Evolutionary conservation across 805 yeast genomes (phyloP).

Genomic region (Saturnispora hagleri): DNA sequence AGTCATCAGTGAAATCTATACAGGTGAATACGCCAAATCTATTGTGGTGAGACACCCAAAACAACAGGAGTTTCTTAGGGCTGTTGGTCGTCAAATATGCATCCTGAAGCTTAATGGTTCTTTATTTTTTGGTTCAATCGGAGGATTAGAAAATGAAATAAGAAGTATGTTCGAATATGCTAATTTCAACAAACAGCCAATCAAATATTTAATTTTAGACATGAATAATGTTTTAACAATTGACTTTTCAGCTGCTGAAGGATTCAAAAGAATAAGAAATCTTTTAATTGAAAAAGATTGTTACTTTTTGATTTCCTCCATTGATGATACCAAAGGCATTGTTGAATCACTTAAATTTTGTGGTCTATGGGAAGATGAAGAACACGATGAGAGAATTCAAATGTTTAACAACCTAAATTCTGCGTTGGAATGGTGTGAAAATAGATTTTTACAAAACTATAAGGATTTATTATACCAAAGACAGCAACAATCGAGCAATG

Average conservation of each 20-base stretch:
- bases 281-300: conserved; percentile 61
- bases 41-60: conserved; percentile 87
- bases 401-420: conserved; percentile 73
- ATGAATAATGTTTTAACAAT: conserved; percentile 72
- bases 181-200: conserved; percentile 44
- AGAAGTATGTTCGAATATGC: conserved; percentile 54
- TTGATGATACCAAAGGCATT: conserved; percentile 54
- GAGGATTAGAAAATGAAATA: conserved; percentile 74
- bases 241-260: conserved; percentile 95
- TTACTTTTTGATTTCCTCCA: conserved; percentile 70
- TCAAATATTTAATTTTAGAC: conserved; percentile 76
- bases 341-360: conserved; percentile 72
- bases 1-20: conserved; percentile 70
- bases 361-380: conserved; percentile 58
- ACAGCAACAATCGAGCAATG: not conserved
- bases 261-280: conserved; percentile 79
- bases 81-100: conserved; percentile 86
- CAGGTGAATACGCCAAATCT: conserved; percentile 84
- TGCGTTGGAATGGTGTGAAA: conserved; percentile 96
- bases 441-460: conserved; percentile 65
- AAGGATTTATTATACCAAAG: conserved; percentile 23
- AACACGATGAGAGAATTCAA: conserved; percentile 38
- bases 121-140: conserved; percentile 90
- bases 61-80: conserved; percentile 74
- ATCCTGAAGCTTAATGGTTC: conserved; percentile 82